Percentiles rank a stretch among this genome's conserved stretches.
These are phyloP conservation scores for Botryotinia globosa DNA, from an alignment of 2,329 filamentous ascomycete species.

Conservation along the genomic window DNA sequence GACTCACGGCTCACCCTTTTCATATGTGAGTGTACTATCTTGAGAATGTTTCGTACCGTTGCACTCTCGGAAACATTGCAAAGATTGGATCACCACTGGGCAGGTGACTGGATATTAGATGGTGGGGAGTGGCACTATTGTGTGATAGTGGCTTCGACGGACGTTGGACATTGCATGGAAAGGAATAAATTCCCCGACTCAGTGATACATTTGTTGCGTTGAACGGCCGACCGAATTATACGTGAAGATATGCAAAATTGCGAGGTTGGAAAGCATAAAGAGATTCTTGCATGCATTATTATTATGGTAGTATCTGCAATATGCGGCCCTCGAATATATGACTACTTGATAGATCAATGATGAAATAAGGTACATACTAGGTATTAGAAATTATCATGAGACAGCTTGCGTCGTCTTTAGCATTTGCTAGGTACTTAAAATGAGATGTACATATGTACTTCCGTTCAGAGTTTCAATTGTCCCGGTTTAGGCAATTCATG, in stretches of 20 bases:
- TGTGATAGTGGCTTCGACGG: slow-evolving; percentile 12
- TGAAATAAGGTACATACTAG: too few relatives aligned
- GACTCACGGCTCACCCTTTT: background rate
- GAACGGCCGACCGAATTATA: background rate
- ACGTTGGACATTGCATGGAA: slow-evolving; percentile 14
- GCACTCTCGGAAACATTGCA: background rate
- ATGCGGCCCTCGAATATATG: background rate
- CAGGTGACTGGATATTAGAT: background rate
- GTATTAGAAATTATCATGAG: background rate
- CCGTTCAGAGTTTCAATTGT: background rate
- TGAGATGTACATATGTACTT: slow-evolving; percentile 2
- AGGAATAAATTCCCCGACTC: slow-evolving; percentile 12
- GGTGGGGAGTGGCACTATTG: slow-evolving; percentile 8
- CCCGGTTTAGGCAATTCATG: slow-evolving; percentile 5
- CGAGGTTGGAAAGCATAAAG: slow-evolving; percentile 3
- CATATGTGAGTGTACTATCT: background rate
- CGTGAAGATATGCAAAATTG: slow-evolving; percentile 7
- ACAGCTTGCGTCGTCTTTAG: background rate
- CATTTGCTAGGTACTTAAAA: background rate
- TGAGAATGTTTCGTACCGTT: background rate
- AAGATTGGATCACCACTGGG: slow-evolving; percentile 2
- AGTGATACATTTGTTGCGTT: slow-evolving; percentile 7
- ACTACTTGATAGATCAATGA: too few relatives aligned
- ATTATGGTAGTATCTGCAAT: background rate
- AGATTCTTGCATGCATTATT: slow-evolving; percentile 2